phyloP scores from a whole-genome alignment of 176 grass and related monocot species.

The Raddia distichophylla region DNA sequence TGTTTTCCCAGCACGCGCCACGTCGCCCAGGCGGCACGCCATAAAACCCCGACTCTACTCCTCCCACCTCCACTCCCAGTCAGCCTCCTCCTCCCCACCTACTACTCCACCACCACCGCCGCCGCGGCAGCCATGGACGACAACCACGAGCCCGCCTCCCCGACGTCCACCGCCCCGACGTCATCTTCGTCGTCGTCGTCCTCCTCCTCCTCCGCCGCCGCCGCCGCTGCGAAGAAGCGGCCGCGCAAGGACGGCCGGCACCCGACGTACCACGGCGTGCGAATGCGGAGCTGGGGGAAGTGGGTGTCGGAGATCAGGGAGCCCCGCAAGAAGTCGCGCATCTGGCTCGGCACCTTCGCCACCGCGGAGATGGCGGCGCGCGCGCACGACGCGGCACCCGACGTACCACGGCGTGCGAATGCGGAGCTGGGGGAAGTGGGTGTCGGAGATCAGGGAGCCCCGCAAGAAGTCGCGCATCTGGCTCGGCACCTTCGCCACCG shows the following conservation, averaged over 20 bases:
- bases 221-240: conserved; percentile 37
- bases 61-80: conserved; percentile 3
- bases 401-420: conserved; percentile 65
- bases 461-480: conserved; percentile 77
- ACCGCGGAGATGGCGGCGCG: conserved; percentile 73
- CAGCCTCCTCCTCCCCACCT: not conserved
- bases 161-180: not conserved
- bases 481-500: conserved; percentile 70
- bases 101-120: conserved; percentile 20
- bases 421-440: conserved; percentile 80
- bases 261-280: conserved; percentile 64
- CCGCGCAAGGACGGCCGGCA: conserved; percentile 56
- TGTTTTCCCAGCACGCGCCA: not conserved
- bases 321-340: conserved; percentile 76
- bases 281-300: conserved; percentile 75
- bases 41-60: conserved; percentile 38
- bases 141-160: conserved; percentile 6
- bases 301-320: conserved; percentile 87
- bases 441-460: conserved; percentile 85
- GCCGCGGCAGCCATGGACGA: conserved; percentile 28
- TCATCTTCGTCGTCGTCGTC: not conserved
- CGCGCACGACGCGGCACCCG: conserved; percentile 80
- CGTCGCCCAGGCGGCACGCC: conserved; percentile 23
- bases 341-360: conserved; percentile 74
- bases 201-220: not conserved